Base-by-base conservation (phyloP, 2,329 filamentous ascomycete species). In the Ambrosiella cleistominuta region DNA sequence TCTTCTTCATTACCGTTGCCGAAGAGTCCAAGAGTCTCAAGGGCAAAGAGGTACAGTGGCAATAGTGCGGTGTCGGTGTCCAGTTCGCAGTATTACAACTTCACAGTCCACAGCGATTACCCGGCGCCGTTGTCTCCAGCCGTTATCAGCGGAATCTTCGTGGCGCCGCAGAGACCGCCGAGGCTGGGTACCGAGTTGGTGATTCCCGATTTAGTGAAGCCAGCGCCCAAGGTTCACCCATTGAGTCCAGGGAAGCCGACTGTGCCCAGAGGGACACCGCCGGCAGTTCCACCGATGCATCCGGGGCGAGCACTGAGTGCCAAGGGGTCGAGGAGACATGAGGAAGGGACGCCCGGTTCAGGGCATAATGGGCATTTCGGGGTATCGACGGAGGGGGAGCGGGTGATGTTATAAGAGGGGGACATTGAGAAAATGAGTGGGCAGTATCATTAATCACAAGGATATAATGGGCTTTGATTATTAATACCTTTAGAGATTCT, bases 231-330 rank as follows among this genome's bases (percentile, higher is more conserved):
- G 49, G 40, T 60, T 12, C 58, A 60, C 38, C 58, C 58, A 7
- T 45, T 53, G 7, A 60, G 58, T 47, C 54, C 58, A 3, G 47
- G 44, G 35, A 54, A 54, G 7, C 58, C 58, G 8, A 60, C 57
- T 19, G 39, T 60, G 12, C 49, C 58, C n/a, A 49, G 50, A 9
- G 47, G 47, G 7, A 9, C 13, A 2, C 39, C 58, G 15, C 58
- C 58, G 38, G 38, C 35, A 4, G 50, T 60, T n/a, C 59, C 59
- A 15, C 55, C 56, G 37, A 57, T 60, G 56, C 59, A 60, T 53
- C 59, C 59, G 11, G 59, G 59, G 2, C 56, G 59, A 17, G 44
- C 45, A 51, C 35, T 51, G 3, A 35, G 17, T 7, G 17, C 8
- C 17, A 51, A 27, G 47, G 47, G 3, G 47, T 37, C 19, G 17